Evolutionary conservation across 495 filamentous ascomycete species (phyloP), one percentile per base, ranked within the genome.

Genomic region (Aspergillus nidulans): DNA sequence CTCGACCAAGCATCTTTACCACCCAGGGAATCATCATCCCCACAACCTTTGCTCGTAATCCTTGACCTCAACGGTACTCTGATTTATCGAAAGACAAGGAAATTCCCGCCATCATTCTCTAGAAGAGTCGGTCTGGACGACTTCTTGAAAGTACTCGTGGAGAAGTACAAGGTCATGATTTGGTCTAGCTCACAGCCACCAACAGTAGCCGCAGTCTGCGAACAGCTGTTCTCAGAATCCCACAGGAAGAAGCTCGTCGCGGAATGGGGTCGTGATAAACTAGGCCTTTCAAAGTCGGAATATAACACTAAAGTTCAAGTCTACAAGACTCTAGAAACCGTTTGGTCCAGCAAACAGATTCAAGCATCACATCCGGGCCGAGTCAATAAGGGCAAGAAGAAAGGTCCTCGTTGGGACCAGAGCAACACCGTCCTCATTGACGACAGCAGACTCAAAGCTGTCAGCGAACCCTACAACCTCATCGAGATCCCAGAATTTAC

Each of bases 11-110:
- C 81, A 23, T 61, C 64, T 7, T 44, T 55, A 36, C 43, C 63
- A 6, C 72, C 78, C 4, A 50, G 45, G 34, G 44, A 50, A 41
- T 36, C 64, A 1, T 12, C 55, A 2, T 55, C 53, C 6, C 70
- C 76, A 12, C 74, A 77, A 25, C 73, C 68, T 10, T 71, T 95
- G 1, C 82, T 98, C 2, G 69, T 98, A 18, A 81, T 97, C 24
- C 83, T 97, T 52, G 94, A 98, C 66, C 78, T 98, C 0, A 98
- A 97, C 71, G 94, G 95, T 52, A 96, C 95, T 0, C 76, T 98
- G 3, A 76, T 97, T 15, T 74, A 78, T 63, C 89, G 94, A 12
- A 84, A 83, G 9, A 68, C 69, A 26, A 70, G 74, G 9, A 63
- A 62, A 6, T 58, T 69, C 0, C 78, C 85, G 0, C 73, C 69